phyloP scores from a whole-genome alignment of 1,139 yeast genomes.

The Pichia sp. region DNA sequence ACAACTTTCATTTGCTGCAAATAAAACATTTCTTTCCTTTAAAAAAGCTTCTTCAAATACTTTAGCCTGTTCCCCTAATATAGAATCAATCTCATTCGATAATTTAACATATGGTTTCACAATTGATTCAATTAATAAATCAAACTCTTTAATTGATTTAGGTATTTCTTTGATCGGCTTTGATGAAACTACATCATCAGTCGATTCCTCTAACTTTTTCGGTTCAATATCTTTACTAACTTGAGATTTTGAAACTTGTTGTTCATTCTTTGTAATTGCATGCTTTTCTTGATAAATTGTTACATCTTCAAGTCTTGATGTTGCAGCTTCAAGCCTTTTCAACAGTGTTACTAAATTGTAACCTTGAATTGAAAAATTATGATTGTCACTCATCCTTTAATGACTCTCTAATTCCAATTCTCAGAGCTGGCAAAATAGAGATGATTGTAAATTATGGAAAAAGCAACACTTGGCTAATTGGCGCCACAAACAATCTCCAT shows the following conservation, averaged over 20 bases:
- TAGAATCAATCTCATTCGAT: conserved; percentile 55
- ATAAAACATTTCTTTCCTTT: conserved; percentile 52
- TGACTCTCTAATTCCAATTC: no score
- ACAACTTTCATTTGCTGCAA: conserved; percentile 50
- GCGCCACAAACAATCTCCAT: no score
- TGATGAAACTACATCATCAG: neutral
- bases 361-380: conserved; percentile 58
- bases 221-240: neutral
- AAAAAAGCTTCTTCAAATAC: conserved; percentile 52
- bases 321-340: conserved; percentile 83
- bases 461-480: no score
- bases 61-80: conserved; percentile 55
- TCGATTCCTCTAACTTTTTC: conserved; percentile 12
- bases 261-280: conserved; percentile 2
- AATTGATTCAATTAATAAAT: conserved; percentile 42
- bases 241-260: no score
- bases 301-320: conserved; percentile 85
- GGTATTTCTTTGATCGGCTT: conserved; percentile 32
- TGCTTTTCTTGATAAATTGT: conserved; percentile 67
- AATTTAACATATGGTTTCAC: conserved; percentile 54
- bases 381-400: conserved; percentile 14
- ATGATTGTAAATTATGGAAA: no score
- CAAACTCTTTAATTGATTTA: conserved; percentile 46
- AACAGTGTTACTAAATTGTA: conserved; percentile 75
- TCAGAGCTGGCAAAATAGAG: no score